Percentiles rank a stretch among this genome's conserved stretches.
These are phyloP conservation scores for Cylindrotheca closterium DNA, from an alignment of 108 stramenopile species.

Conservation along the genomic window DNA sequence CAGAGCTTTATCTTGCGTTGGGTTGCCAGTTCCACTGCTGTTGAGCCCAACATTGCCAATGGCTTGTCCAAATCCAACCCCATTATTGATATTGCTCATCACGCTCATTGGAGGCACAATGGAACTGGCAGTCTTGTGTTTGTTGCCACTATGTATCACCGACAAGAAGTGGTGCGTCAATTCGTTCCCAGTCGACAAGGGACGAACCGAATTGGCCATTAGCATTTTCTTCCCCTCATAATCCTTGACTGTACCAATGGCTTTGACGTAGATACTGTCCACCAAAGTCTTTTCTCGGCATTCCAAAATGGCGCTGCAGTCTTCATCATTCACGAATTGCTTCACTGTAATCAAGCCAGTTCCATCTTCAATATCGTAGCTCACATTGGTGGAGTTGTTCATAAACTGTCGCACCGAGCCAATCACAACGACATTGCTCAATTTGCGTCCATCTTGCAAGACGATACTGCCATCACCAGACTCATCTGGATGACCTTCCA, in stretches of 20 bases:
- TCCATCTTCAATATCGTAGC: slow-evolving; percentile 81
- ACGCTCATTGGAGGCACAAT: slow-evolving; percentile 30
- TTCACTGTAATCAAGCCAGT: slow-evolving; percentile 81
- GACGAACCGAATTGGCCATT: slow-evolving; percentile 67
- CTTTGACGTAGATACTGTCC: slow-evolving; percentile 66
- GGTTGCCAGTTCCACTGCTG: neutral
- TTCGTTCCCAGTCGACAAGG: slow-evolving; percentile 64
- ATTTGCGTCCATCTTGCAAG: slow-evolving; percentile 68
- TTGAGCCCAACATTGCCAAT: neutral
- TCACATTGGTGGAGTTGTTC: slow-evolving; percentile 54
- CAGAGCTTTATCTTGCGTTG: slow-evolving; percentile 7
- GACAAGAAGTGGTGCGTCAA: slow-evolving; percentile 83
- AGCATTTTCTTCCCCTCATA: slow-evolving; percentile 67
- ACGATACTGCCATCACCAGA: slow-evolving; percentile 33
- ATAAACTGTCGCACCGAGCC: slow-evolving; percentile 59
- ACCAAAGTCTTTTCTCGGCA: slow-evolving; percentile 37
- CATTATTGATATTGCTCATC: slow-evolving; percentile 37
- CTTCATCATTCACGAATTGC: slow-evolving; percentile 70
- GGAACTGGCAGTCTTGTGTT: slow-evolving; percentile 32
- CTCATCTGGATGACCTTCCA: slow-evolving; percentile 29
- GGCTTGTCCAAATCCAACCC: slow-evolving; percentile 6
- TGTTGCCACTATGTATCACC: slow-evolving; percentile 70
- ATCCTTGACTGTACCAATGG: slow-evolving; percentile 71
- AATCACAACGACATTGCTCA: slow-evolving; percentile 71
- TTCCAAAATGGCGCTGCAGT: slow-evolving; percentile 48